These are phyloP conservation scores for Diplodia intermedia DNA, from an alignment of 2,329 filamentous ascomycete genomes.

Conservation along the genomic window DNA sequence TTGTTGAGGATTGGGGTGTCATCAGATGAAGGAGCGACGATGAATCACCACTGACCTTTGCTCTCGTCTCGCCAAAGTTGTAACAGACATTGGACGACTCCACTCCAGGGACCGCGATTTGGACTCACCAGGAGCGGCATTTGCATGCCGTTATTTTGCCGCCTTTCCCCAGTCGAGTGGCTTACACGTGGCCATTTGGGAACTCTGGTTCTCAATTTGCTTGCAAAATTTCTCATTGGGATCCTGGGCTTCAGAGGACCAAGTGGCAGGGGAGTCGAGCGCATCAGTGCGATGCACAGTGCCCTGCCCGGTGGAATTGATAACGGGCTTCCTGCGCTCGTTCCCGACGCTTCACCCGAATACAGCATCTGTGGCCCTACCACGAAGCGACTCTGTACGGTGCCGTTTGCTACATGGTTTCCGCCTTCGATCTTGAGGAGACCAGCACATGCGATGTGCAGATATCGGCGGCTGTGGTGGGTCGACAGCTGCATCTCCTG, in stretches of 20 bases:
- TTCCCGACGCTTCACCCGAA: background rate
- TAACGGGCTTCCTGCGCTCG: background rate
- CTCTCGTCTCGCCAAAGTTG: background rate
- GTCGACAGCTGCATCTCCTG: background rate
- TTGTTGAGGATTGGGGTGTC: conserved; percentile 78
- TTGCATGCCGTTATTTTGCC: background rate
- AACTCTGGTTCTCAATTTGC: background rate
- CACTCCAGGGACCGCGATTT: background rate
- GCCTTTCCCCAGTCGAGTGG: background rate
- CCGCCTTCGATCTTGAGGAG: background rate
- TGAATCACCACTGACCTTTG: background rate
- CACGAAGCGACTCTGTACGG: background rate
- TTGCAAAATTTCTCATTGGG: background rate
- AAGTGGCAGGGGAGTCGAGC: background rate
- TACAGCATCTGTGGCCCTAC: background rate
- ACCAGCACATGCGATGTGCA: background rate
- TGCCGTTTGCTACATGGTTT: background rate
- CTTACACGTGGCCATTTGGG: background rate
- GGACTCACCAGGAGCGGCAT: background rate
- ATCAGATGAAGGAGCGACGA: conserved; percentile 64
- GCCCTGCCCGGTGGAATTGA: background rate
- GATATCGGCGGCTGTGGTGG: background rate
- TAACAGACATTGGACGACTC: background rate
- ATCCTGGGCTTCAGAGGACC: background rate
- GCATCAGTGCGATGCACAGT: background rate